phyloP scores from a whole-genome alignment of 2,329 filamentous ascomycete genomes.

The Cladophialophora exuberans region DNA sequence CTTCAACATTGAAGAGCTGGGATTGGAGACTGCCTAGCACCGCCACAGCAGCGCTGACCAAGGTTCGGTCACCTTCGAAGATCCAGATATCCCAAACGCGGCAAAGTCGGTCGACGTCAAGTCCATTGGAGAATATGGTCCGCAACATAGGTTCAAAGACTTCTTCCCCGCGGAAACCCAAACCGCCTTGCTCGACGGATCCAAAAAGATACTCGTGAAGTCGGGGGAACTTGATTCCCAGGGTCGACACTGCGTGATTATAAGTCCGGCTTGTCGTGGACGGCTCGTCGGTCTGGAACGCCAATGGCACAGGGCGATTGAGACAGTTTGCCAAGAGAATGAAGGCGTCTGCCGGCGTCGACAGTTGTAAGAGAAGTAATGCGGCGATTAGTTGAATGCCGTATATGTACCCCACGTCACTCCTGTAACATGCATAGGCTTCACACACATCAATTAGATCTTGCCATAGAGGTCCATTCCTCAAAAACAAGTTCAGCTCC shows the following conservation, averaged over 20 bases:
- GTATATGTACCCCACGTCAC: constrained; percentile 63
- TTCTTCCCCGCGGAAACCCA: constrained; percentile 41
- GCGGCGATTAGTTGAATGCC: constrained; percentile 64
- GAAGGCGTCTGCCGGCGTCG: constrained; percentile 58
- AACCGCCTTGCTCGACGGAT: constrained; percentile 32
- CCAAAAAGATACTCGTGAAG: constrained; percentile 58
- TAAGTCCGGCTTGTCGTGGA: constrained; percentile 61
- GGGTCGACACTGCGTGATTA: constrained; percentile 57
- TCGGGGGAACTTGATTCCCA: constrained; percentile 61
- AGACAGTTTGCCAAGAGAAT: constrained; percentile 63
- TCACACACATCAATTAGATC: constrained; percentile 62
- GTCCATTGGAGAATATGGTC: constrained; percentile 55
- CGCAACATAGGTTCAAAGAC: constrained; percentile 59
- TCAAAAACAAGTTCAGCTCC: constrained; percentile 61
- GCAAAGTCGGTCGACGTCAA: constrained; percentile 57
- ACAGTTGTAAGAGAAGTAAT: constrained; percentile 60
- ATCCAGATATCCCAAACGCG: constrained; percentile 65
- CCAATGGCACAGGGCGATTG: constrained; percentile 63
- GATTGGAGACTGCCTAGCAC: constrained; percentile 47
- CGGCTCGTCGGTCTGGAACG: constrained; percentile 62
- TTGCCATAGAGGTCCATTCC: constrained; percentile 57
- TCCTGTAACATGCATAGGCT: constrained; percentile 66
- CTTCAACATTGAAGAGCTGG: constrained; percentile 45
- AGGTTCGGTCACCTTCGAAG: constrained; percentile 61
- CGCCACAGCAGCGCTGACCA: constrained; percentile 50